These are phyloP conservation scores for Sclerospora graminicola DNA, from an alignment of 352 stramenopile genomes.

Conservation along the genomic window DNA sequence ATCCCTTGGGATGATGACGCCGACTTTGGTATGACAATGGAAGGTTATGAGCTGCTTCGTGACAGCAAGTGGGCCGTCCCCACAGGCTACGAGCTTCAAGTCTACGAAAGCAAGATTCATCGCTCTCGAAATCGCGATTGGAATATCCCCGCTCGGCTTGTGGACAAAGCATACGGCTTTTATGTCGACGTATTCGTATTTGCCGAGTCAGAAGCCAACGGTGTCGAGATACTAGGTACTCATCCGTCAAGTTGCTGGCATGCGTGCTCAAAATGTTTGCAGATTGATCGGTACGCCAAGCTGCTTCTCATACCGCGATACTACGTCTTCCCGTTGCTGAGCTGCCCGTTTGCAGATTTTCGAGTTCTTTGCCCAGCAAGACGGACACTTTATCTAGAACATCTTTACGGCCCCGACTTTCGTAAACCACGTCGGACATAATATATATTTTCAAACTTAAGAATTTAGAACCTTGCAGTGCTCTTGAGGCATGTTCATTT, in stretches of 20 bases:
- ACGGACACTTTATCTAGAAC: conserved; percentile 36
- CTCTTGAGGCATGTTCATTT: too few relatives aligned
- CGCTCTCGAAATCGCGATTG: conserved; percentile 24
- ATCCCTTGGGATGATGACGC: conserved; percentile 45
- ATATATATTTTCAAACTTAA: too few relatives aligned
- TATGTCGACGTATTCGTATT: conserved; percentile 66
- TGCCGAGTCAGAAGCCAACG: conserved; percentile 19
- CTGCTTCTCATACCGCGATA: conserved; percentile 26
- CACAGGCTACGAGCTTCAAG: conserved; percentile 34
- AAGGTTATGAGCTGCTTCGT: conserved; percentile 31
- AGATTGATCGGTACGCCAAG: conserved; percentile 18
- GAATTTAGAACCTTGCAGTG: too few relatives aligned
- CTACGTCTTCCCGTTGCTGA: conserved; percentile 41
- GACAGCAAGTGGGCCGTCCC: conserved; percentile 17
- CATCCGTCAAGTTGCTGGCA: conserved; percentile 32
- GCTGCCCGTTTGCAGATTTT: conserved; percentile 36
- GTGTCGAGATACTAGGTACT: conserved; percentile 25
- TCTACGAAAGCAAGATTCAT: conserved; percentile 34
- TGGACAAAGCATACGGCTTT: conserved; percentile 49
- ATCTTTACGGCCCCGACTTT: conserved; percentile 47
- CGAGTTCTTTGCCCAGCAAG: conserved; percentile 39
- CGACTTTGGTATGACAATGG: conserved; percentile 40
- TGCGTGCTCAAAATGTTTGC: conserved; percentile 36
- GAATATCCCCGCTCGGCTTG: conserved; percentile 44
- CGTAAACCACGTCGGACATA: conserved; percentile 14